phyloP scores from a whole-genome alignment of 2,329 filamentous ascomycete species.

The Alternaria sp. region DNA sequence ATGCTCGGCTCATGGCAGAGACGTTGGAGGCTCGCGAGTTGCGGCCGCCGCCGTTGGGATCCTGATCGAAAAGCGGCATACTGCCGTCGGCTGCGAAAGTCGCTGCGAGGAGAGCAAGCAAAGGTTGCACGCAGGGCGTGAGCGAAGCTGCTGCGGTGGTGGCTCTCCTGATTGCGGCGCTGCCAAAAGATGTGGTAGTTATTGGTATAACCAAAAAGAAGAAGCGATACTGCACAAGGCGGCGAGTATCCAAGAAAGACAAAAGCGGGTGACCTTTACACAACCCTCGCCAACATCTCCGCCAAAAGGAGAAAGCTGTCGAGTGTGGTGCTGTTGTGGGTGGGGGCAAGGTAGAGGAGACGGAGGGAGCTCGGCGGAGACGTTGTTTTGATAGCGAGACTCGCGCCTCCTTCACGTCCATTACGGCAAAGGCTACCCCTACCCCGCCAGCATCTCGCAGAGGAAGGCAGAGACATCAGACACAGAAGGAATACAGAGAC shows the following conservation, averaged over 20 bases:
- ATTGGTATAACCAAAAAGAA: slow-evolving; percentile 26
- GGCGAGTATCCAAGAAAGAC: slow-evolving; percentile 28
- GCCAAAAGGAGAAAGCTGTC: slow-evolving; percentile 24
- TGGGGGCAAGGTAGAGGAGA: slow-evolving; percentile 9
- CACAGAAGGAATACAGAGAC: slow-evolving; percentile 7
- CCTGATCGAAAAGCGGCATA: slow-evolving; percentile 54
- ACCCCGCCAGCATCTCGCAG: background rate
- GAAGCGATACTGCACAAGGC: slow-evolving; percentile 24
- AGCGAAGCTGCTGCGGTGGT: background rate
- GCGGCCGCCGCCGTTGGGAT: slow-evolving; percentile 55
- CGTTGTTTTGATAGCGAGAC: slow-evolving; percentile 10
- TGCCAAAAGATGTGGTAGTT: slow-evolving; percentile 23
- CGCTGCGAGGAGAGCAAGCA: background rate
- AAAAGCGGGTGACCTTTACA: slow-evolving; percentile 21
- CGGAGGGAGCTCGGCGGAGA: slow-evolving; percentile 5
- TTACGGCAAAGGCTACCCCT: slow-evolving; percentile 4
- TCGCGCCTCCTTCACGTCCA: slow-evolving; percentile 14
- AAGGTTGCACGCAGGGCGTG: background rate
- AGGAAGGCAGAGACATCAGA: slow-evolving; percentile 9
- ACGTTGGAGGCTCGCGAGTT: slow-evolving; percentile 56
- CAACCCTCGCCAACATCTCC: slow-evolving; percentile 16
- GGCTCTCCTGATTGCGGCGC: slow-evolving; percentile 11
- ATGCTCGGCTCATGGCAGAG: slow-evolving; percentile 48
- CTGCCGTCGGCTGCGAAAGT: slow-evolving; percentile 10
- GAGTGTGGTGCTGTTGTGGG: slow-evolving; percentile 19